Percentiles rank a stretch among this genome's conserved stretches.
phyloP scores from a whole-genome alignment of 2,329 filamentous ascomycete genomes.

The Alternaria dauci region DNA sequence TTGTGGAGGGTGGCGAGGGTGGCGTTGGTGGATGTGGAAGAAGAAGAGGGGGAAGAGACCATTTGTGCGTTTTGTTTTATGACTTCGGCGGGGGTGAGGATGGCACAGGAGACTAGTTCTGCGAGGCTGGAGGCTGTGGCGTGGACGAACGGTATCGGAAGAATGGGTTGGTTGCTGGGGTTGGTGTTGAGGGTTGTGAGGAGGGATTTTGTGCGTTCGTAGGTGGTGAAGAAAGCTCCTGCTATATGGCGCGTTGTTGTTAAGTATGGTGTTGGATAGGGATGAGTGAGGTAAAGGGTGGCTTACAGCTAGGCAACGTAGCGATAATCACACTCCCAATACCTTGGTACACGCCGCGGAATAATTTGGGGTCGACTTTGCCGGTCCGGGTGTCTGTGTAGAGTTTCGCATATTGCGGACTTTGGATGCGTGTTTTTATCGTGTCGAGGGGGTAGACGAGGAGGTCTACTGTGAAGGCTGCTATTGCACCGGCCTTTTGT shows the following conservation, averaged over 20 bases:
- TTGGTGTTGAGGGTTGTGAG: conserved; percentile 62
- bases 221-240: conserved; percentile 88
- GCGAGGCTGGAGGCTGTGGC: conserved; percentile 76
- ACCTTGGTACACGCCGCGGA: conserved; percentile 84
- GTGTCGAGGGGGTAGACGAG: conserved; percentile 90
- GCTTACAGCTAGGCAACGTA: conserved; percentile 81
- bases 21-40: conserved; percentile 52
- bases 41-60: conserved; percentile 54
- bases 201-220: conserved; percentile 76
- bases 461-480: conserved; percentile 85
- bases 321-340: conserved; percentile 84
- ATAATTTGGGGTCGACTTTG: conserved; percentile 64
- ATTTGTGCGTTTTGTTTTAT: conserved; percentile 96
- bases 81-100: conserved; percentile 88
- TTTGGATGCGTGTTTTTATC: conserved; percentile 85
- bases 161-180: conserved; percentile 45
- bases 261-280: neutral
- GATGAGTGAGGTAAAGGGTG: neutral
- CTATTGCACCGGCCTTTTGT: conserved; percentile 78
- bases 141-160: conserved; percentile 76
- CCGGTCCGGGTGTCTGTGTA: conserved; percentile 68
- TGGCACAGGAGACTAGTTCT: conserved; percentile 84
- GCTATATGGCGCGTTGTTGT: conserved; percentile 56
- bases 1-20: conserved; percentile 65
- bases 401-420: conserved; percentile 73